Base-by-base conservation (phyloP, 2,329 filamentous ascomycete species). In the Penicillium oxalicum region DNA sequence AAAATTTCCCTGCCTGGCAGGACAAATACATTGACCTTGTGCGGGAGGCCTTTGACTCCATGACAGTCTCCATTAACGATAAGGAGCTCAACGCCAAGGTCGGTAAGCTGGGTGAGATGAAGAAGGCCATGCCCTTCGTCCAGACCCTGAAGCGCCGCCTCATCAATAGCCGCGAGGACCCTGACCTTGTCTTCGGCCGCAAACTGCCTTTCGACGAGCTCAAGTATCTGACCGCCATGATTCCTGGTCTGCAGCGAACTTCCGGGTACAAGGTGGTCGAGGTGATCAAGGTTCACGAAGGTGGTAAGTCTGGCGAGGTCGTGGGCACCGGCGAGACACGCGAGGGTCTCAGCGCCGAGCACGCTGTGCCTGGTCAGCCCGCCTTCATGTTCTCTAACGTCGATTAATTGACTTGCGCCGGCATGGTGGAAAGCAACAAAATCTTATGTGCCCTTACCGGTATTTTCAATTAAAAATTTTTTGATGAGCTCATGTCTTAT, bases 121-220 rank as follows among this genome's bases (percentile, higher is more conserved):
- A 97, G 82, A 93, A 94, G 74, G 91, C 90, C 2, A 97, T 97
- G 91, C 93, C 93, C 0, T 97, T 96, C 64, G 84, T 96, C 43
- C 91, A 97, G 73, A 73, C 69, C 5, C 75, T 97, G 51, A 96
- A 96, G 84, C 87, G 81, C 69, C 82, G 88, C 45, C 79, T 98
- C 48, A 77, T 89, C 49, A 66, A 67, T 34, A 77, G 78, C 43
- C 86, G 87, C 53, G 82, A 91, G 70, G 72, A 76, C 11, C 74
- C 81, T 1, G 75, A 79, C 25, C 76, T 73, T 2, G 88, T 96
- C 8, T 84, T 97, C 63, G 83, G 91, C 65, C 80, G 90, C 57
- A 88, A 91, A 71, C 76, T 98, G 53, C 78, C 82, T 1, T 98
- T 97, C 68, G 85, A 96, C 61, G 93, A 98, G 76, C 76, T 83